Evolutionary conservation across 495 filamentous ascomycete genomes (phyloP).

Genomic region (Talaromyces liani): DNA sequence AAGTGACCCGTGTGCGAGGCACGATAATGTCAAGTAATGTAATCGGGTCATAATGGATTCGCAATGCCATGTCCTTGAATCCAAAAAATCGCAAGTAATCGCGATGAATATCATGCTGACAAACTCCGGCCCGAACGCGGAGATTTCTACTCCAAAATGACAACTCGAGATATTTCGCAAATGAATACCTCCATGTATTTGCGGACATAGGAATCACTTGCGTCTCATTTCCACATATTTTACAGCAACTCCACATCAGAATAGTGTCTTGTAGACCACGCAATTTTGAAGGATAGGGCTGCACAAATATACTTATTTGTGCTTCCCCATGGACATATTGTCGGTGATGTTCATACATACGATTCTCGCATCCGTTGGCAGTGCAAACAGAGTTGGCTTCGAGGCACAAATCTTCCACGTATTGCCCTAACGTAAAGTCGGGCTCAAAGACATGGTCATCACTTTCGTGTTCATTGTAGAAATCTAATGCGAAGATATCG

Average conservation of each 20-base stretch:
- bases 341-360: constrained; percentile 88
- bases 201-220: constrained; percentile 89
- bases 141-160: constrained; percentile 90
- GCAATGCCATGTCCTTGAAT: constrained; percentile 72
- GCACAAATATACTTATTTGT: constrained; percentile 80
- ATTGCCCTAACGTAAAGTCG: constrained; percentile 91
- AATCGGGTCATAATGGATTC: constrained; percentile 87
- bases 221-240: constrained; percentile 82
- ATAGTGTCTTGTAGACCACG: constrained; percentile 70
- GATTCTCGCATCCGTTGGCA: constrained; percentile 77
- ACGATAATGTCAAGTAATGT: constrained; percentile 94
- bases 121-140: constrained; percentile 71
- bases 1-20: constrained; percentile 80
- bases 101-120: constrained; percentile 85
- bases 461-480: constrained; percentile 81
- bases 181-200: constrained; percentile 96
- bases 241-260: constrained; percentile 97
- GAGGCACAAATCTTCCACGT: constrained; percentile 84
- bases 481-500: constrained; percentile 74
- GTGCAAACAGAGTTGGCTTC: constrained; percentile 67
- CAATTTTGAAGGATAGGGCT: constrained; percentile 64
- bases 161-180: constrained; percentile 94
- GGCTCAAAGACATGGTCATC: constrained; percentile 60
- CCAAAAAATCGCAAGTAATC: constrained; percentile 92
- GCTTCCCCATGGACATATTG: constrained; percentile 97